Base-by-base conservation (phyloP, 2,329 filamentous ascomycete genomes). In the Fusarium luffae region DNA sequence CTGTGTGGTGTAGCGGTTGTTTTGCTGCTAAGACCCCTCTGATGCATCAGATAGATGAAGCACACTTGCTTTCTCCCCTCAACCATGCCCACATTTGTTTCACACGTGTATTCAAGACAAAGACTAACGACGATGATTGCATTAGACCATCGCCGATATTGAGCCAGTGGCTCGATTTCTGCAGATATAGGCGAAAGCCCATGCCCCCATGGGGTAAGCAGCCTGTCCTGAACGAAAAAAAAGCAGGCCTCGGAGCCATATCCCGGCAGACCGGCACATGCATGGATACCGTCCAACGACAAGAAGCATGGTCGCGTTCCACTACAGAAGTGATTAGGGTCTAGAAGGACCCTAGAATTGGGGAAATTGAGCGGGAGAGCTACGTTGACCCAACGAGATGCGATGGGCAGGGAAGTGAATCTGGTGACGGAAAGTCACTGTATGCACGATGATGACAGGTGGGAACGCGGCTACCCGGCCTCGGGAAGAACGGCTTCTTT, bases 61-160 rank as follows among this genome's bases (percentile, higher is more conserved):
- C 69, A 68, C 43, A 68, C 65, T 66, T 72, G 69, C 66, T 65
- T 68, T 65, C 61, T 52, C 56, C 69, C 57, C 40, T 50, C 57
- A 64, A 42, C 42, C 48, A 49, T 58, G 58, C 56, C 67, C 55
- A 44, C 51, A 51, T 60, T 52, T 50, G 50, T 61, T 72, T 69
- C 66, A 69, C 62, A 67, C 49, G 67, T 72, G 72, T 75, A 71
- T 70, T 71, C 71, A 69, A 75, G 77, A 70, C 69, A 70, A 71
- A 78, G 75, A 79, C 82, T 84, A 82, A 84, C 81, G 75, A 73
- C 69, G 75, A 76, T 74, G 63, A 74, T 73, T 79, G 77, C 80
- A 78, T 80, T 78, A 84, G 82, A 84, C 74, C 80, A 75, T 69
- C 80, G 79, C 70, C 82, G 78, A 76, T 71, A 75, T 66, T 74